Conservation (phyloP, 257 asterid species). For the Fraxinus americana region DNA sequence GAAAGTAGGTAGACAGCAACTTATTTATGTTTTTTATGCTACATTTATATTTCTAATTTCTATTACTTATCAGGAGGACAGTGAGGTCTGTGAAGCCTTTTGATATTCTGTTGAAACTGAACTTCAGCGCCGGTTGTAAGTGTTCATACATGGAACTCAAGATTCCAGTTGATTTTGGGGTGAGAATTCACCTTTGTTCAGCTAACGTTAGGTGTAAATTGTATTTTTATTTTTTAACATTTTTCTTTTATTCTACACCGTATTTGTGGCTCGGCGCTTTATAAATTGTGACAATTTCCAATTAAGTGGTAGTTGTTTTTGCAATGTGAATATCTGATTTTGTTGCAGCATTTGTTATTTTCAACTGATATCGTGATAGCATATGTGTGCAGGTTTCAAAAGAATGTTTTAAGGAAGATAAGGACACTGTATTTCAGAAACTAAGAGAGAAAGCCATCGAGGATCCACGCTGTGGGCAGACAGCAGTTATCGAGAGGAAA, state of each 20-base stretch:
- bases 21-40: constrained; percentile 4
- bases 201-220: constrained; percentile 7
- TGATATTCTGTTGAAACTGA: constrained; percentile 56
- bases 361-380: neutral
- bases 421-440: constrained; percentile 50
- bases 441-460: constrained; percentile 58
- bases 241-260: neutral
- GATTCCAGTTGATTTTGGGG: constrained; percentile 84
- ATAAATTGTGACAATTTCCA: neutral
- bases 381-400: constrained; percentile 45
- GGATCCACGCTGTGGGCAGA: constrained; percentile 75
- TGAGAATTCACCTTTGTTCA: constrained; percentile 29
- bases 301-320: neutral
- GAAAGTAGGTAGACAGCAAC: neutral
- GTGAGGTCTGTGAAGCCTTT: constrained; percentile 57
- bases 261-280: too few species aligned
- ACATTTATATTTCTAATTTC: constrained; percentile 17
- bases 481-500: constrained; percentile 59
- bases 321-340: too few species aligned
- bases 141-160: constrained; percentile 55
- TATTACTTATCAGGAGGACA: constrained; percentile 66
- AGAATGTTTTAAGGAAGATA: constrained; percentile 44
- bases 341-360: neutral
- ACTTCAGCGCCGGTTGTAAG: constrained; percentile 83
- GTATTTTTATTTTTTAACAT: neutral